phyloP scores from a whole-genome alignment of 257 asterid genomes.

The Solanum chmielewskii region DNA sequence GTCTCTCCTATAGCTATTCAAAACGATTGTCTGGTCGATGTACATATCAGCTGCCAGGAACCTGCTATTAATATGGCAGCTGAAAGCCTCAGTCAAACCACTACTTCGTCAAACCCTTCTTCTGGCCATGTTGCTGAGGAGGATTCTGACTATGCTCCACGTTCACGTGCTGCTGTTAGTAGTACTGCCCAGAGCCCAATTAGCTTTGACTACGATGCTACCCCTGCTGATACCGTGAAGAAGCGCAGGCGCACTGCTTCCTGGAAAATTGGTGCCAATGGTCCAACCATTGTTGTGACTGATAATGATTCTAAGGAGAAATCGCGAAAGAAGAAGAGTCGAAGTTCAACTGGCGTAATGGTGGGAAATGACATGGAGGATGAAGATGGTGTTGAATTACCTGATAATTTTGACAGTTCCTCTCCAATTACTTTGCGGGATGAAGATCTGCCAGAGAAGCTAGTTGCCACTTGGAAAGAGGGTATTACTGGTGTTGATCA shows the following conservation, averaged over 20 bases:
- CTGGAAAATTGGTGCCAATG: constrained; percentile 44
- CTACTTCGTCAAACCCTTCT: constrained; percentile 30
- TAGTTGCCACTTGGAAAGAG: constrained; percentile 66
- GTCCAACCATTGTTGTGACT: constrained; percentile 36
- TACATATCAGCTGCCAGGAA: constrained; percentile 18
- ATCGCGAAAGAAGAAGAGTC: background rate
- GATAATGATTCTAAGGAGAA: constrained; percentile 30
- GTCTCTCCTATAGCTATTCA: background rate
- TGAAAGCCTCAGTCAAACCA: constrained; percentile 42
- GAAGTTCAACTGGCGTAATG: constrained; percentile 3
- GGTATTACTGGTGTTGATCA: constrained; percentile 75
- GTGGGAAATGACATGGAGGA: constrained; percentile 16
- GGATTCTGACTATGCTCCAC: constrained; percentile 62
- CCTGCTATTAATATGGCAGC: constrained; percentile 18
- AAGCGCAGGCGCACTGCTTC: constrained; percentile 79
- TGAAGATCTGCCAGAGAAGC: constrained; percentile 64
- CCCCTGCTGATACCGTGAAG: constrained; percentile 93
- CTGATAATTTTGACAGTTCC: constrained; percentile 28
- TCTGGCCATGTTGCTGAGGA: constrained; percentile 35
- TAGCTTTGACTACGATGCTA: constrained; percentile 28
- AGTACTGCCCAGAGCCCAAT: constrained; percentile 21
- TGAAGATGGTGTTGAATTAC: constrained; percentile 23
- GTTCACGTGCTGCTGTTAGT: constrained; percentile 14
- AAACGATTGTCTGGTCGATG: constrained; percentile 1
- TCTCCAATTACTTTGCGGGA: constrained; percentile 24